A percentile compares a stretch with the other conserved stretches of the same genome.
Evolutionary conservation across 1,284 basidiomycete species (phyloP).

Genomic region (Tetrapyrgos nigripes): DNA sequence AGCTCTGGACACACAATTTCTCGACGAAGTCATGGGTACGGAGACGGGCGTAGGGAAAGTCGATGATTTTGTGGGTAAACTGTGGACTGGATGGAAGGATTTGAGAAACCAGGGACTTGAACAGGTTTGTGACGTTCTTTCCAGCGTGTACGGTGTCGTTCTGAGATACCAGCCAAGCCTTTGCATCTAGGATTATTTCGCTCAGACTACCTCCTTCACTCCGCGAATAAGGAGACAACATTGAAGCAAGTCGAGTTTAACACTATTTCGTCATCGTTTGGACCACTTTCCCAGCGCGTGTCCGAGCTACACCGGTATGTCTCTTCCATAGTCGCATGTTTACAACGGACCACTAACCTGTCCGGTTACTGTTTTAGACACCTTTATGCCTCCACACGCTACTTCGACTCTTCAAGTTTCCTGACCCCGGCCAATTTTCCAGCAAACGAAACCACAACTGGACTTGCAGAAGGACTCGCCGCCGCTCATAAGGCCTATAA

Average conservation of each 20-base stretch:
- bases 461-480: conserved; percentile 80
- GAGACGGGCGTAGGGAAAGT: conserved; percentile 79
- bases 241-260: conserved; percentile 99
- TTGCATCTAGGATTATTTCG: conserved; percentile 93
- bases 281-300: conserved; percentile 77
- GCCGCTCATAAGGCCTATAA: conserved; percentile 83
- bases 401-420: conserved; percentile 65
- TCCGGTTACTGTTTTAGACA: conserved; percentile 65
- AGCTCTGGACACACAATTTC: conserved; percentile 81
- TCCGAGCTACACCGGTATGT: conserved; percentile 81
- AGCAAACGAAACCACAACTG: conserved; percentile 73
- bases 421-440: conserved; percentile 72
- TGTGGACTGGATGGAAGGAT: conserved; percentile 88
- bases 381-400: conserved; percentile 67
- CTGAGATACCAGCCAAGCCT: conserved; percentile 57
- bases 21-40: conserved; percentile 85
- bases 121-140: conserved; percentile 41
- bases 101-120: conserved; percentile 62
- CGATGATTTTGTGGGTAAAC: conserved; percentile 85
- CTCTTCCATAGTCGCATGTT: not conserved
- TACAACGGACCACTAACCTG: not conserved
- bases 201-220: conserved; percentile 92
- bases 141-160: conserved; percentile 6
- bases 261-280: conserved; percentile 95
- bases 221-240: conserved; percentile 44